Evolutionary conservation across 1,284 basidiomycete genomes (phyloP), one percentile per base, ranked within the genome.

Genomic region (Ceratobasidium sp.): DNA sequence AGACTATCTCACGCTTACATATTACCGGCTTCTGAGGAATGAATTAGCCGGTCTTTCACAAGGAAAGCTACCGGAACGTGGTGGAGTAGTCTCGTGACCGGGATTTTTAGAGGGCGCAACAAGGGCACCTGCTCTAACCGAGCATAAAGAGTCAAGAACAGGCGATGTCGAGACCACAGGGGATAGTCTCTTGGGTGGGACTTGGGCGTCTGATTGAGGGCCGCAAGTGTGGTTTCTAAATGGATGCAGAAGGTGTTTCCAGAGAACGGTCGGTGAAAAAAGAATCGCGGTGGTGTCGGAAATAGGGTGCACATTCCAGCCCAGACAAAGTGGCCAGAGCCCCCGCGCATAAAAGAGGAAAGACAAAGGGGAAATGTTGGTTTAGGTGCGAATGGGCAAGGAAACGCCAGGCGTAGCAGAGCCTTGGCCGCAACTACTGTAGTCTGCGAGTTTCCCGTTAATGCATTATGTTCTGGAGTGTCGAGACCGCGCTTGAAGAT

Each of bases 391-490:
- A 59, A 34, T 59, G 25, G 56, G 22, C 56, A 34, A 34, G 19
- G 56, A 6, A 13, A 34, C 13, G 13, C 4, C 56, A 34, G 25
- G 32, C 19, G 56, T 59, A 32, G 56, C 17, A 59, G 56, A 59
- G 56, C 56, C 56, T 59, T 59, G 34, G 15, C 56, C 56, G 56
- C 56, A 59, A 59, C 56, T 59, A 37, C 56, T 59, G 19, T 9
- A 32, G 9, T 59, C 13, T 6, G 56, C 29, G 29, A 29, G 8
- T 19, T 34, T 37, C 56, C 29, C 56, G 37, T 59, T 29, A 59
- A 32, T 13, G 1, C 19, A 59, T 29, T 34, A 25, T 19, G 19
- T 32, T 59, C 29, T 32, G 29, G 56, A 59, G 56, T 29, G 32
- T 34, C 32, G 8, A 32, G 56, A 59, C 56, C 56, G 25, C 56